Evolutionary conservation across 176 grass and related monocot genomes (phyloP).

Genomic region (maize (Zea mays)): Zm-B73-REFERENCE-NAM-5.0 NC_050096.1:31583001-31583500

Average conservation of each 20-base stretch:
- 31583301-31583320: background rate
- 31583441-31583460: conserved; percentile 13
- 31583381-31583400: background rate
- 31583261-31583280: conserved; percentile 12
- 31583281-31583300: background rate
- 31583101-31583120: conserved; percentile 11
- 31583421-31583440: conserved; percentile 11
- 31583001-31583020: background rate
- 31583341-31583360: conserved; percentile 18
- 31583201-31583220: background rate
- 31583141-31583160: background rate
- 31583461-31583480: conserved; percentile 29
- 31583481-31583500: conserved; percentile 74
- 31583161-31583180: background rate
- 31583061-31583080: background rate
- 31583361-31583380: background rate
- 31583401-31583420: background rate
- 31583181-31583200: too few species aligned
- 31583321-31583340: conserved; percentile 1
- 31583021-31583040: background rate
- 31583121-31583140: background rate
- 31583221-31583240: conserved; percentile 9
- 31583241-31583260: background rate
- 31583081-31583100: conserved; percentile 13
- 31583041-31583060: background rate